Base-by-base conservation (phyloP, 768 basidiomycete species). In the Boletus subcaerulescens region DNA sequence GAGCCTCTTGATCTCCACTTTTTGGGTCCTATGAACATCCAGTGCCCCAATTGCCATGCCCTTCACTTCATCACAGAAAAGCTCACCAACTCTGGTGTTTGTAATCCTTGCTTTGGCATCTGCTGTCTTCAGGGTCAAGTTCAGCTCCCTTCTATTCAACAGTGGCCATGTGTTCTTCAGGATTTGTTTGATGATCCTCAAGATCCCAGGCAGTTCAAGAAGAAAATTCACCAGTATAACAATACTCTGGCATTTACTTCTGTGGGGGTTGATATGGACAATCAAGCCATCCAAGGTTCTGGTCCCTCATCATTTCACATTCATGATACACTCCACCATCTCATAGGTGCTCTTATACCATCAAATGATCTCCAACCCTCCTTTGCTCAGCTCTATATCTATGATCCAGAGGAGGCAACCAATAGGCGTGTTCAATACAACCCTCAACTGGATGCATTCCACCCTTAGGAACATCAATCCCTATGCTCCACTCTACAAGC, bases 161-260 rank as follows among this genome's bases (percentile, higher is more conserved):
- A 53, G 0, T 67, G 58, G 47, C 71, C 71, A 2, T 41, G 9
- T 4, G 17, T 2, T 0, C 33, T 62, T 3, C 58, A 65, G 1
- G 10, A 50, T 17, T 31, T 68, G 1, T 63, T 59, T 42, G 43
- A 60, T 35, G 48, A 66, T 11, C 55, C 53, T 24, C 50, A 61
- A 6, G 48, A 60, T 45, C 3, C 0, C 1, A 33, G 3, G 0
- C 9, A 38, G 0, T 77, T 77, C 29, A 69, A 67, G 2, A 51
- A 59, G 5, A 60, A 77, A 8, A 76, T 78, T 9, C 59, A 70
- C 12, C 70, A 73, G 26, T 79, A 79, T 41, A 80, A 80, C 49
- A 58, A 50, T 45, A 12, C 42, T 6, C 2, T 59, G 11, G 50
- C 58, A 0, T 57, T 60, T 13, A 60, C 58, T 1, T 60, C 43